Percentiles rank a stretch among this genome's conserved stretches.
phyloP scores from a whole-genome alignment of 371 early-diverging fungal species.

The Mortierella sp. region DNA sequence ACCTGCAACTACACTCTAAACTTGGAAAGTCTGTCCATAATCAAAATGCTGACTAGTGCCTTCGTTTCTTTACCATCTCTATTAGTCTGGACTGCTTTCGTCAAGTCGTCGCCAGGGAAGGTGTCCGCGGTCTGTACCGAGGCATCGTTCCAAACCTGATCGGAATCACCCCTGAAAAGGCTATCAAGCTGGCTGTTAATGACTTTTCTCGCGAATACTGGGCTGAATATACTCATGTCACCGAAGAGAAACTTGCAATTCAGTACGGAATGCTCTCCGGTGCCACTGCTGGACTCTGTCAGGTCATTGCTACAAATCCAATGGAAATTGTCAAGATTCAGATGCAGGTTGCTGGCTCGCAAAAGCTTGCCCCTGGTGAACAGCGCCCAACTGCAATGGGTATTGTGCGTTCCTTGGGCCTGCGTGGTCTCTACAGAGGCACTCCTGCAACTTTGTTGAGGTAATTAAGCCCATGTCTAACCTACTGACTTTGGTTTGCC shows the following conservation, averaged over 20 bases:
- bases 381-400: constrained; percentile 84
- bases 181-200: constrained; percentile 98
- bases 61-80: neutral
- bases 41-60: neutral
- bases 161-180: constrained; percentile 98
- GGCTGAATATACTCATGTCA: constrained; percentile 60
- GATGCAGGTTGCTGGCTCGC: constrained; percentile 91
- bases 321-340: constrained; percentile 98
- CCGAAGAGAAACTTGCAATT: constrained; percentile 74
- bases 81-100: constrained; percentile 75
- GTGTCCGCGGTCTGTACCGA: constrained; percentile 83
- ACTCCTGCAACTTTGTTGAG: constrained; percentile 91
- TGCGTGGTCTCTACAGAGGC: constrained; percentile 96
- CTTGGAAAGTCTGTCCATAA: too few species aligned
- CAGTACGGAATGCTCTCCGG: constrained; percentile 91
- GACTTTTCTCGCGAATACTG: constrained; percentile 89
- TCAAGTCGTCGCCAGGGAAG: constrained; percentile 77
- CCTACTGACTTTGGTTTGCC: neutral
- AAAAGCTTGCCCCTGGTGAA: constrained; percentile 69
- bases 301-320: constrained; percentile 97
- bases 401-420: constrained; percentile 93
- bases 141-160: constrained; percentile 80
- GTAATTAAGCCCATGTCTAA: constrained; percentile 10
- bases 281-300: constrained; percentile 91
- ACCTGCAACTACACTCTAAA: too few species aligned